phyloP scores from a whole-genome alignment of 768 basidiomycete species.

The Hericium coralloides region DNA sequence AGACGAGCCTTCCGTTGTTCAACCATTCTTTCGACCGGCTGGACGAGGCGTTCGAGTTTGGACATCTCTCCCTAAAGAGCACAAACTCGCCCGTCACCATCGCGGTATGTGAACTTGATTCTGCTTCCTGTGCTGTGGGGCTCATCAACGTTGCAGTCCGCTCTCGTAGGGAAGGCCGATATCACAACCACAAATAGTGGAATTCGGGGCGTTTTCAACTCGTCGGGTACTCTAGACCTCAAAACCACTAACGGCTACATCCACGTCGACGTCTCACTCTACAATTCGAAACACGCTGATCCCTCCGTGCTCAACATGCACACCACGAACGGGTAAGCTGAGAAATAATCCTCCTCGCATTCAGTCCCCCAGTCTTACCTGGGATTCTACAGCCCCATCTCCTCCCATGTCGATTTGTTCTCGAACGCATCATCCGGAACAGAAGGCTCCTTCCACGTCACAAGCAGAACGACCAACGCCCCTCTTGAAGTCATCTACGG shows the following conservation, averaged over 20 bases:
- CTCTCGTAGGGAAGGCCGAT: slow-evolving; percentile 16
- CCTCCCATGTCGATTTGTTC: slow-evolving; percentile 23
- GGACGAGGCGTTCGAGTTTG: slow-evolving; percentile 19
- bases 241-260: slow-evolving; percentile 8
- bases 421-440: slow-evolving; percentile 16
- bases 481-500: slow-evolving; percentile 20
- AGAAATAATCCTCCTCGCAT: neutral
- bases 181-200: slow-evolving; percentile 24
- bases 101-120: slow-evolving; percentile 16
- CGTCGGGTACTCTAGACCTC: slow-evolving; percentile 20
- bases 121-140: neutral
- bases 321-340: slow-evolving; percentile 37
- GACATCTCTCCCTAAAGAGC: slow-evolving; percentile 16
- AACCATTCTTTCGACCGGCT: slow-evolving; percentile 21
- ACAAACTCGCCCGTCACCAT: slow-evolving; percentile 20
- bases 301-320: slow-evolving; percentile 24
- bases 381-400: slow-evolving; percentile 22
- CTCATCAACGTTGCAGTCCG: slow-evolving; percentile 18
- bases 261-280: slow-evolving; percentile 19
- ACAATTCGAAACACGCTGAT: slow-evolving; percentile 14
- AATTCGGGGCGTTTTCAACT: slow-evolving; percentile 31
- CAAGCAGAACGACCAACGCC: slow-evolving; percentile 22
- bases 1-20: slow-evolving; percentile 22
- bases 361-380: neutral
- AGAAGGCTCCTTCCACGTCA: slow-evolving; percentile 27